Evolutionary conservation across 169 alveolate species (phyloP).

Genomic region (Plasmodium gallinaceum): DNA sequence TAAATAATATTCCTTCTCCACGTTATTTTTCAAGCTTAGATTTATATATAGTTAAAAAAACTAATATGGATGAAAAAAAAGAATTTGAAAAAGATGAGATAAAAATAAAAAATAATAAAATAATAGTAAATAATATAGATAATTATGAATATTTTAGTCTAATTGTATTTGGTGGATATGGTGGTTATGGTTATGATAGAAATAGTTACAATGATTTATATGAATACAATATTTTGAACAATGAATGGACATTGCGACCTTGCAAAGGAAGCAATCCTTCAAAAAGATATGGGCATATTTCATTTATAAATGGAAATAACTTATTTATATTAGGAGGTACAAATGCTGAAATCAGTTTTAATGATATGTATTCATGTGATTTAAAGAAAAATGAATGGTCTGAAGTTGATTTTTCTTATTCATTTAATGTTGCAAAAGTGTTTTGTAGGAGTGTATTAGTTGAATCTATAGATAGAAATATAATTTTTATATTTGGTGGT

Average conservation of each 20-base stretch:
- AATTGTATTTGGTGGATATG: slow-evolving; percentile 72
- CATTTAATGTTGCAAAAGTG: slow-evolving; percentile 53
- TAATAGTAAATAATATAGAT: slow-evolving; percentile 27
- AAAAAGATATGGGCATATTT: slow-evolving; percentile 50
- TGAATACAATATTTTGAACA: slow-evolving; percentile 47
- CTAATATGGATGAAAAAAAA: neutral
- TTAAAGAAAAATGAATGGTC: slow-evolving; percentile 65
- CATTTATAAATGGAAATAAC: slow-evolving; percentile 63
- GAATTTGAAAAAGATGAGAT: slow-evolving; percentile 8
- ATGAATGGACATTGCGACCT: slow-evolving; percentile 43
- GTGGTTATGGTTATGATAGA: slow-evolving; percentile 71
- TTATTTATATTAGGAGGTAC: slow-evolving; percentile 75
- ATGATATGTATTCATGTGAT: slow-evolving; percentile 65
- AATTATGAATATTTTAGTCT: slow-evolving; percentile 56
- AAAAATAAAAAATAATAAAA: slow-evolving; percentile 27
- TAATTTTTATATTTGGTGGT: slow-evolving; percentile 69
- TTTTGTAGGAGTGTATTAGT: slow-evolving; percentile 44
- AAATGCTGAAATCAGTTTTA: slow-evolving; percentile 66
- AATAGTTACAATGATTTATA: slow-evolving; percentile 57
- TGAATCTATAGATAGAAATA: slow-evolving; percentile 64
- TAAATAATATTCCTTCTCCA: slow-evolving; percentile 36
- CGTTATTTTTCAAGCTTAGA: slow-evolving; percentile 69
- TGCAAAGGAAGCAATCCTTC: slow-evolving; percentile 59
- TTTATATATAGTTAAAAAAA: slow-evolving; percentile 29
- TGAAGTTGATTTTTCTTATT: slow-evolving; percentile 65